Evolutionary conservation across 441 rosid species (phyloP).

Genomic region (Gossypium trilobum): DNA sequence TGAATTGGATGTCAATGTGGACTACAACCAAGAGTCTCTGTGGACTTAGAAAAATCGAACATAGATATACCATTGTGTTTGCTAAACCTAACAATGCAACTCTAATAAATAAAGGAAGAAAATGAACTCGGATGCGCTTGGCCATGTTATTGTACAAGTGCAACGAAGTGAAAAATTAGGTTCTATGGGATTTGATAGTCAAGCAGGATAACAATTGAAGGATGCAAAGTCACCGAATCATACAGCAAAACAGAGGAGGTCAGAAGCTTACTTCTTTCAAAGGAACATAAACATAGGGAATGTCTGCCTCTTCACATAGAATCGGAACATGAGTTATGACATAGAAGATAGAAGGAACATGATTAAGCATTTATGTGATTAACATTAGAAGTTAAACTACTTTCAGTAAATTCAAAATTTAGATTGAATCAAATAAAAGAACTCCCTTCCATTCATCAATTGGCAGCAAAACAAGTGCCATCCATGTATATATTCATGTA

Average conservation of each 20-base stretch:
- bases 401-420: neutral
- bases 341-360: conserved; percentile 15
- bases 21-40: neutral
- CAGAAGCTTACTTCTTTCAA: conserved; percentile 65
- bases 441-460: neutral
- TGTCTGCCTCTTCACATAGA: conserved; percentile 59
- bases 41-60: neutral
- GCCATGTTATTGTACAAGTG: neutral
- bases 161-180: neutral
- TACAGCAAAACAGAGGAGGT: neutral
- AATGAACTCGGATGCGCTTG: neutral
- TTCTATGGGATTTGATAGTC: neutral
- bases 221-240: neutral
- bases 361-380: neutral
- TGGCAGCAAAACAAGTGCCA: neutral
- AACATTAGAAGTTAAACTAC: neutral
- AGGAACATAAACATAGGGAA: conserved; percentile 74
- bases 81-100: neutral
- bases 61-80: neutral
- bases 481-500: neutral
- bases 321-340: conserved; percentile 85
- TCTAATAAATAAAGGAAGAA: neutral
- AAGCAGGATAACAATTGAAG: neutral
- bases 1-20: neutral
- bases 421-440: neutral